Evolutionary conservation across 768 basidiomycete genomes (phyloP).

Genomic region (Clavaria fumosa): DNA sequence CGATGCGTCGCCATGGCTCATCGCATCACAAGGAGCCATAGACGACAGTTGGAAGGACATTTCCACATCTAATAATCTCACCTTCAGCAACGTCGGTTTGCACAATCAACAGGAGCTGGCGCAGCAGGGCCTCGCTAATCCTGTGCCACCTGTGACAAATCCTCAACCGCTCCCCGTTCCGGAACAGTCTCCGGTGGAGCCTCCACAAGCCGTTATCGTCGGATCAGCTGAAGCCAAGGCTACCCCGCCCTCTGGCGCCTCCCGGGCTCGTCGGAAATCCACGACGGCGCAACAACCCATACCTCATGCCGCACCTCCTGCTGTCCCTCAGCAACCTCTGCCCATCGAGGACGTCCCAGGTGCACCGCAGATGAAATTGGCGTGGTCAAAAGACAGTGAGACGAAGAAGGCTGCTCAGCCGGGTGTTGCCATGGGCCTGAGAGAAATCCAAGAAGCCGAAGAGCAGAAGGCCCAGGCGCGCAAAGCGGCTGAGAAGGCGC

Average conservation of each 20-base stretch:
- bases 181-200: neutral
- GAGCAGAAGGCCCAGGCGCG: slow-evolving; percentile 63
- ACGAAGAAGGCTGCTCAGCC: slow-evolving; percentile 35
- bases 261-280: slow-evolving; percentile 10
- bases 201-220: too few species aligned
- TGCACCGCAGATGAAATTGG: slow-evolving; percentile 13
- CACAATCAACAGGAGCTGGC: slow-evolving; percentile 34
- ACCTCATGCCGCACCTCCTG: too few species aligned
- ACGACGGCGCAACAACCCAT: slow-evolving; percentile 7
- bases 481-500: slow-evolving; percentile 60
- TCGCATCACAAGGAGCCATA: slow-evolving; percentile 28
- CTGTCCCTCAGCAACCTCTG: too few species aligned
- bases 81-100: slow-evolving; percentile 41
- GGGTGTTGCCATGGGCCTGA: slow-evolving; percentile 45
- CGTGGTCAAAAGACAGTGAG: slow-evolving; percentile 61
- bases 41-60: slow-evolving; percentile 33
- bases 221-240: slow-evolving; percentile 7
- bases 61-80: slow-evolving; percentile 33
- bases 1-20: slow-evolving; percentile 43
- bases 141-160: slow-evolving; percentile 9
- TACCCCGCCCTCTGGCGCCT: slow-evolving; percentile 9
- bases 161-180: slow-evolving; percentile 10
- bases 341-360: too few species aligned
- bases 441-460: slow-evolving; percentile 94
- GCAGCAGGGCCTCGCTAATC: slow-evolving; percentile 16